Base-by-base conservation (phyloP, 1,284 basidiomycete species). In the Rugosomyces carneus region DNA sequence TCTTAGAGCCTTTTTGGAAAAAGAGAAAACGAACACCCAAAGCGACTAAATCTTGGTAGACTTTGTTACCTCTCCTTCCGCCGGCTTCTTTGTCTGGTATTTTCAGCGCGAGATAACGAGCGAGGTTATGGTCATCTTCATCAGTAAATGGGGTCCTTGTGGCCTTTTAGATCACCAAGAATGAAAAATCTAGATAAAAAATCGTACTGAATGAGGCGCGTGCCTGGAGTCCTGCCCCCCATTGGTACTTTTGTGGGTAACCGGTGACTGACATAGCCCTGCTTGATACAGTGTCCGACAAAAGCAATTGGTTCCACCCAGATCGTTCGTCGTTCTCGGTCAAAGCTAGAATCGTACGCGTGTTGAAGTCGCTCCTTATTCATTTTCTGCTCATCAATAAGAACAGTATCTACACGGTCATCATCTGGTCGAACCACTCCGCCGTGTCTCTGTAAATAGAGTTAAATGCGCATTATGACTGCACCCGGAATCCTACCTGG, bases 101-200 rank as follows among this genome's bases (percentile, higher is more conserved):
- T n/a, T 45, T 48, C 10, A 50, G 51, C 5, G 71, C 67, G 4
- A 73, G 44, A 39, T 64, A 72, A 18, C 52, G 45, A n/a, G 56
- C 60, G n/a, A 75, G 46, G 4, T 64, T 44, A 2, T 60, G 41
- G 29, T 70, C 70, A 21, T 75, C 71, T 10, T 62, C 55, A 7
- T 31, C 9, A 0, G 71, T 70, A 37, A 63, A 75, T 19, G 48
- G 37, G 1, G 18, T 51, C 13, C 65, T 62, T 10, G 53, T 56
- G 21, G 49, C 54, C 31, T 2, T 31, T 31, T 11, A 31, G 29
- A 31, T 13, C 13, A 11, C 13, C 13, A 11, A n/a, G n/a, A n/a
- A n/a, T 31, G 5, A 7, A 18, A 27, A 13, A 41, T 40, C 3
- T 37, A 5, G 20, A 4, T 15, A 13, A 27, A 37, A 52, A 36